Base-by-base conservation (phyloP, 2,329 filamentous ascomycete species). In the Colletotrichum melonis region DNA sequence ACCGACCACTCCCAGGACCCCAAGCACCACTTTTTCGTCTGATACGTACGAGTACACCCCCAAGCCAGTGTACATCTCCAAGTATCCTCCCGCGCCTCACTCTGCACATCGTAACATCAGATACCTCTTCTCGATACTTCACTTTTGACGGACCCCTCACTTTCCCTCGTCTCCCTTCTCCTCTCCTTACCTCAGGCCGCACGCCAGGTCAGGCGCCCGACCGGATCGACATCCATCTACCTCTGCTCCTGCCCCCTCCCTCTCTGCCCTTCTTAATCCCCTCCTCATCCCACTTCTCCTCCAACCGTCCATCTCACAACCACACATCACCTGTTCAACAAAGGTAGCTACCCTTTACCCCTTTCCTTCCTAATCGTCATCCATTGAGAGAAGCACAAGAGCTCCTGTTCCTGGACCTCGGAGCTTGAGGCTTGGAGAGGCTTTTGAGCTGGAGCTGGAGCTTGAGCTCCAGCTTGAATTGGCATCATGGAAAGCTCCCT, bases 191-290 rank as follows among this genome's bases (percentile, higher is more conserved):
- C 69, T 72, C 35, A 58, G 49, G 19, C 69, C 46, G 67, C 62
- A 30, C 66, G 14, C 42, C 30, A 66, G 62, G 71, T 64, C 70
- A 73, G 49, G 60, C 71, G 67, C 60, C 49, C 60, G 55, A 57
- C 60, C 68, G 28, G 57, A 68, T 72, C 72, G 58, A 67, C 68
- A 59, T 72, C 63, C 56, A 63, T 59, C 72, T 59, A 59, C 72
- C 72, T 66, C 58, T 26, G 22, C 46, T 52, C 38, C 46, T 49
- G 22, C 38, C 58, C 55, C 69, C 62, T 57, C 62, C 30, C 30
- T 28, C 30, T 58, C 52, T 64, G 55, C 54, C 58, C 69, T 67
- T 74, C 58, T 72, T 67, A 74, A 52, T 59, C 69, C 65, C 72
- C 30, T 59, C 69, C 26, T 26, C 68, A 67, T 74, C 69, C 72